Conservation (phyloP, 2,329 filamentous ascomycete species). For the Pseudocercospora vitis region DNA sequence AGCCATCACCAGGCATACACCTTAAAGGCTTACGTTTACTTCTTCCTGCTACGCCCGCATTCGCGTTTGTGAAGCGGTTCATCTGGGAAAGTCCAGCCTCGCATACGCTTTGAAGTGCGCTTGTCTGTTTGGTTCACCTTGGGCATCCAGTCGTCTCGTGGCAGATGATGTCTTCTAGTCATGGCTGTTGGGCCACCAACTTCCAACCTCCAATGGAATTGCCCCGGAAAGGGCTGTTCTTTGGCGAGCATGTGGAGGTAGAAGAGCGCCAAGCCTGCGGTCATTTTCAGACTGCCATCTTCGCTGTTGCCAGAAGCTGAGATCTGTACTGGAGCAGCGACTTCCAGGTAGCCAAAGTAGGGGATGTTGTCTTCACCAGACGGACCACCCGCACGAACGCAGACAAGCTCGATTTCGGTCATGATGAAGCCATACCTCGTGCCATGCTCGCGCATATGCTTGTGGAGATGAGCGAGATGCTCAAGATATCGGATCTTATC, state of each 20-base stretch:
- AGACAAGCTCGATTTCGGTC: conserved; percentile 90
- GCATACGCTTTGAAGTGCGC: conserved; percentile 69
- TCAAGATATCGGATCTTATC: conserved; percentile 87
- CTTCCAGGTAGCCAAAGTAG: conserved; percentile 85
- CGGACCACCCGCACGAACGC: conserved; percentile 73
- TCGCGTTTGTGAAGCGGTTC: conserved; percentile 72
- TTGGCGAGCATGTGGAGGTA: conserved; percentile 71
- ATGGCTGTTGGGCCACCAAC: conserved; percentile 74
- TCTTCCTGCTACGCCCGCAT: conserved; percentile 55
- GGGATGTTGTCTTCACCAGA: conserved; percentile 55
- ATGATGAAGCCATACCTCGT: conserved; percentile 95
- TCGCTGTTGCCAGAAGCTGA: conserved; percentile 35
- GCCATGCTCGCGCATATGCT: conserved; percentile 88
- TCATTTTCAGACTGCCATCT: conserved; percentile 55
- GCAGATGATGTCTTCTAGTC: conserved; percentile 66
- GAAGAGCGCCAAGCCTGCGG: conserved; percentile 73
- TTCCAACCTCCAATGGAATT: conserved; percentile 65
- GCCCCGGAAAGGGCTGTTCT: conserved; percentile 59
- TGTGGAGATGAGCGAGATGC: conserved; percentile 80
- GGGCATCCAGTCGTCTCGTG: conserved; percentile 75
- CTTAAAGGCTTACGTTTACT: conserved; percentile 4
- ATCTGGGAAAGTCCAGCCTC: conserved; percentile 76
- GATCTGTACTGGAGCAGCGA: conserved; percentile 59
- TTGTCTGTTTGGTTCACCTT: conserved; percentile 72
- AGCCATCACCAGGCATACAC: background rate